A percentile compares a stretch with the other conserved stretches of the same genome.
phyloP scores from a whole-genome alignment of 805 yeast species.

The Hanseniaspora meyeri region DNA sequence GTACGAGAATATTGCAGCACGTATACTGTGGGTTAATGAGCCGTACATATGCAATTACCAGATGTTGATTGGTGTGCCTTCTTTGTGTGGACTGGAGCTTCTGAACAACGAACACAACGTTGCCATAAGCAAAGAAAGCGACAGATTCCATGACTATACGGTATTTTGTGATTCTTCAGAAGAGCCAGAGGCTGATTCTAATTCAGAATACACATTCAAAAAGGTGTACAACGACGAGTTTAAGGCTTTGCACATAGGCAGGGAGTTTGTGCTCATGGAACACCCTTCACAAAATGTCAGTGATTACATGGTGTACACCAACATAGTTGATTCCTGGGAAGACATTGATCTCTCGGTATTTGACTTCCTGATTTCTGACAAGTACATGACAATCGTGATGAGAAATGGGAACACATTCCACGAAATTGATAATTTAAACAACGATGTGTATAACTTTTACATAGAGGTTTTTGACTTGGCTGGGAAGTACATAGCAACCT shows the following conservation, averaged over 20 bases:
- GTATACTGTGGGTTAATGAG: constrained; percentile 37
- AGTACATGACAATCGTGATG: background rate
- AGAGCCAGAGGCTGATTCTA: too few relatives aligned
- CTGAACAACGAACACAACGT: constrained; percentile 16
- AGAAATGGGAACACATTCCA: background rate
- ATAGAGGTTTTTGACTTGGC: constrained; percentile 23
- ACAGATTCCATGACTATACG: background rate
- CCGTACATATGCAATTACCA: constrained; percentile 46
- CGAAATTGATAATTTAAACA: background rate
- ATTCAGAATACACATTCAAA: background rate
- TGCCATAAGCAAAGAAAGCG: background rate
- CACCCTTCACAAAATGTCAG: background rate
- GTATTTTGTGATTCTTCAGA: background rate
- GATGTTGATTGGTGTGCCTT: constrained; percentile 39
- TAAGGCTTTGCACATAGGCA: background rate
- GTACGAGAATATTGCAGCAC: background rate
- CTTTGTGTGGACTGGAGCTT: constrained; percentile 34
- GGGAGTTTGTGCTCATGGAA: constrained; percentile 9
- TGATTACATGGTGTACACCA: constrained; percentile 4
- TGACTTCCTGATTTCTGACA: background rate
- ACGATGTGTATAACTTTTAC: constrained; percentile 18
- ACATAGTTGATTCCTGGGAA: background rate
- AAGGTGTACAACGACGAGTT: background rate
- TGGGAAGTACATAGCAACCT: constrained; percentile 21
- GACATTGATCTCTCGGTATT: background rate